These are phyloP conservation scores for Macrotyloma uniflorum DNA, from an alignment of 306 rosid species.

Conservation along the genomic window DNA sequence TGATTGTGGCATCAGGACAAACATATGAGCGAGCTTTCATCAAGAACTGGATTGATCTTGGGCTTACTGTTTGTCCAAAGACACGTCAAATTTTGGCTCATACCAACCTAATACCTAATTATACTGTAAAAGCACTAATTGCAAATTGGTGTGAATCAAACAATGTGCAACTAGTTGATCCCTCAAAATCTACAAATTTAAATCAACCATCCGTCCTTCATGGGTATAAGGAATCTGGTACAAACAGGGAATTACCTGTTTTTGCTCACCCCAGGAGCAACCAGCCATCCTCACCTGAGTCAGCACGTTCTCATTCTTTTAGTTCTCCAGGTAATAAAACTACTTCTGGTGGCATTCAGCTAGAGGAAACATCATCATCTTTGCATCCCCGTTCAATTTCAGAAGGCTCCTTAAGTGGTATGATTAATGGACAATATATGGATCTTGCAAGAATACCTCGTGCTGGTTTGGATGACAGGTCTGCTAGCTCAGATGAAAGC, in stretches of 20 bases:
- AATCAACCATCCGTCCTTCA: slow-evolving; percentile 64
- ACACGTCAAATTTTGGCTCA: slow-evolving; percentile 89
- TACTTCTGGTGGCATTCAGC: slow-evolving; percentile 53
- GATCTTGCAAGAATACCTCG: slow-evolving; percentile 56
- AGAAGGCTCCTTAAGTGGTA: slow-evolving; percentile 71
- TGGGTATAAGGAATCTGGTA: slow-evolving; percentile 64
- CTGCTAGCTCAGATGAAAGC: slow-evolving; percentile 67
- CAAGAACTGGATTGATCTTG: slow-evolving; percentile 90
- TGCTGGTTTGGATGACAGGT: slow-evolving; percentile 64
- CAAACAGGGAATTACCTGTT: slow-evolving; percentile 58
- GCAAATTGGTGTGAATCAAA: slow-evolving; percentile 93
- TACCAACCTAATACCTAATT: slow-evolving; percentile 78
- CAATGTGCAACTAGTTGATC: slow-evolving; percentile 82
- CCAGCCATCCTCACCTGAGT: slow-evolving; percentile 64
- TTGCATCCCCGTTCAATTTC: slow-evolving; percentile 78
- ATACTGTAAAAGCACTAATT: slow-evolving; percentile 82
- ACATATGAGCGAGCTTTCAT: slow-evolving; percentile 92
- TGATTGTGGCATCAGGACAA: slow-evolving; percentile 98
- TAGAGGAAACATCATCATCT: slow-evolving; percentile 67
- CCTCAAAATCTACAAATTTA: slow-evolving; percentile 48
- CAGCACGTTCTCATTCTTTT: slow-evolving; percentile 61
- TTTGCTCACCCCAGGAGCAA: slow-evolving; percentile 63
- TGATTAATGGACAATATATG: slow-evolving; percentile 58
- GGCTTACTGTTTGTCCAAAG: slow-evolving; percentile 95
- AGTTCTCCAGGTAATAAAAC: slow-evolving; percentile 59